Base-by-base conservation (phyloP, 164 flowering plant species). In the Vitis rupestris region DNA sequence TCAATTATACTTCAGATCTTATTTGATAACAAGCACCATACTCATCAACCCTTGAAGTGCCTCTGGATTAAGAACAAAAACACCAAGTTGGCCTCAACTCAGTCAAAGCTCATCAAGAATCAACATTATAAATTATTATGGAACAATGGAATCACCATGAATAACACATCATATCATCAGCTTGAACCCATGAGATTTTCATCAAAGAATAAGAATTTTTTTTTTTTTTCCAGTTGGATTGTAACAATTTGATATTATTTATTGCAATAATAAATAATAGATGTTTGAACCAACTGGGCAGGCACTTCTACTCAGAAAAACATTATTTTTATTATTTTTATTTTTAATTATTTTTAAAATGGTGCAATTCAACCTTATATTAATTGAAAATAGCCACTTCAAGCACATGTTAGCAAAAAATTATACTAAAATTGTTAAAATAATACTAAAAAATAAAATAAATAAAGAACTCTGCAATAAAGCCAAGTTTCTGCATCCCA, bases 381-480 rank as follows among this genome's bases (percentile, higher is more conserved):
- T 29, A 60, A n/a, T 65, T 68, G 59, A 49, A 50, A 27, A 49
- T 15, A 50, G 59, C 44, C 50, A 60, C 56, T 59, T 69, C 59
- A 69, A 29, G 65, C 56, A 50, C 71, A 51, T 69, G 64, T 69
- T 50, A 69, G 11, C 49, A 57, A 44, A 30, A 16, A 15, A 54
- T 44, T 54, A 29, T 44, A 13, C 16, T 13, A 7, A 65, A 11
- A 2, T n/a, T 50, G 3, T 1, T 10, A 8, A 23, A 23, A 23
- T 23, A 23, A 23, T 23, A 23, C 27, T 23, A 23, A 23, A 51
- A 51, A 51, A 3, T 51, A 51, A 13, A 13, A 51, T 13, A 51
- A 3, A 51, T 13, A 10, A 10, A 51, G 11, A 51, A 10, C 15
- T 23, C 27, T 51, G 13, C 8, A 51, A 51, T 10, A 51, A 13